A percentile compares a stretch with the other conserved stretches of the same genome.
These are phyloP conservation scores for Celoporthe dispersa DNA, from an alignment of 2,329 filamentous ascomycete species.

Conservation along the genomic window DNA sequence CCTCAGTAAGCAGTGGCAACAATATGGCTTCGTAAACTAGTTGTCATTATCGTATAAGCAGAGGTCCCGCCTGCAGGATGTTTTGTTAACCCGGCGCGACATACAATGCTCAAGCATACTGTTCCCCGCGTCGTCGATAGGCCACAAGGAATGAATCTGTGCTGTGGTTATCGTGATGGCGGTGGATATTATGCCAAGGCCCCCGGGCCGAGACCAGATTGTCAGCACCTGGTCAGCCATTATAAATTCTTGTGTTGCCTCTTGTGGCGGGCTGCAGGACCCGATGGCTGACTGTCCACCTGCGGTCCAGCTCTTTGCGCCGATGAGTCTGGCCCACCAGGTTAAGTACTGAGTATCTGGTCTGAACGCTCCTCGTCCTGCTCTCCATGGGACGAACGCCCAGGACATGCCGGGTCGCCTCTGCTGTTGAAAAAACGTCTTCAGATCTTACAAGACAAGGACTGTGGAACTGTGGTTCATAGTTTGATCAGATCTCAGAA, in stretches of 20 bases:
- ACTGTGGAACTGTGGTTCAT: constrained; percentile 49
- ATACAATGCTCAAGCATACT: not conserved
- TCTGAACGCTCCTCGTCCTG: too few relatives aligned
- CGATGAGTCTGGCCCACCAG: not conserved
- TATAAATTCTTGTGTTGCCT: constrained; percentile 1
- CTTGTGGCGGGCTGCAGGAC: not conserved
- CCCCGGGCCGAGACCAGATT: not conserved
- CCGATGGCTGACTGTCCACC: not conserved
- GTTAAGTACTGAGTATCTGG: too few relatives aligned
- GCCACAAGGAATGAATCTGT: not conserved
- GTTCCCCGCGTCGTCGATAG: not conserved
- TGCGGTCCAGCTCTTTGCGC: not conserved
- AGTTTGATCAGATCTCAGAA: constrained; percentile 35
- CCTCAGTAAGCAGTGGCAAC: not conserved
- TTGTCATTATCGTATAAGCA: constrained; percentile 1
- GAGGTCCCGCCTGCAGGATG: not conserved
- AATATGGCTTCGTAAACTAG: not conserved
- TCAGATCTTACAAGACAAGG: too few relatives aligned
- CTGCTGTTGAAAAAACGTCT: too few relatives aligned
- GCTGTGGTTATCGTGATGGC: not conserved
- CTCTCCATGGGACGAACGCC: too few relatives aligned
- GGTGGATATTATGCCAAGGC: not conserved
- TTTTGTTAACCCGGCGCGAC: not conserved
- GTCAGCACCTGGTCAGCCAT: constrained; percentile 21
- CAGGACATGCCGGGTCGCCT: constrained; percentile 19